A percentile compares a stretch with the other conserved stretches of the same genome.
These are phyloP conservation scores for Wickerhamomyces subpelliculosus DNA, from an alignment of 805 yeast species.

Conservation along the genomic window DNA sequence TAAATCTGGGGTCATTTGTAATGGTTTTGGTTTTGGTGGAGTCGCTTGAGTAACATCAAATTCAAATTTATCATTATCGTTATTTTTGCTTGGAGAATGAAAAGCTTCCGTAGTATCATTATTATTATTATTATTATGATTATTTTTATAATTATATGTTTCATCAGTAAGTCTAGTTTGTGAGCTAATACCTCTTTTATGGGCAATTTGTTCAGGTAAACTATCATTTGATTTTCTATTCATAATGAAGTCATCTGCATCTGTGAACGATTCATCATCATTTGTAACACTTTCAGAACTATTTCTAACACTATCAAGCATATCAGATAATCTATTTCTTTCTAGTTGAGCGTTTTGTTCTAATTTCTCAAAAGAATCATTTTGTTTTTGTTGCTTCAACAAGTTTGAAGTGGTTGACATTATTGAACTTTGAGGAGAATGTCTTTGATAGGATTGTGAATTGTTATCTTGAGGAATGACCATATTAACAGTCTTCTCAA, in stretches of 20 bases:
- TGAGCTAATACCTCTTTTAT: not conserved
- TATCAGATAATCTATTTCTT: constrained; percentile 8
- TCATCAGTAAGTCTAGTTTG: not conserved
- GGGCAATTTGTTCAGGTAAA: no score
- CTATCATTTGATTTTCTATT: constrained; percentile 3
- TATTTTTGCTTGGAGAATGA: not conserved
- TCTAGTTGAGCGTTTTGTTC: constrained; percentile 10
- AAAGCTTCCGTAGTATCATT: not conserved
- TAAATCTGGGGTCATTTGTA: not conserved
- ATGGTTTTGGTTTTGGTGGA: not conserved
- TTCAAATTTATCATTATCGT: not conserved
- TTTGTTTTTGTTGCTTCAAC: constrained; percentile 2
- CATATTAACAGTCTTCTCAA: not conserved
- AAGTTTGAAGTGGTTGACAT: constrained; percentile 10
- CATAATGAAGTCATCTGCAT: constrained; percentile 17
- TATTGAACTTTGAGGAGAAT: constrained; percentile 4
- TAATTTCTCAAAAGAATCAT: constrained; percentile 2
- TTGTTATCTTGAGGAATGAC: no score
- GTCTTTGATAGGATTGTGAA: no score
- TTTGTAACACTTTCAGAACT: not conserved
- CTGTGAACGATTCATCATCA: constrained; percentile 10
- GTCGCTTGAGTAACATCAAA: not conserved
- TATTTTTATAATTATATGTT: no score
- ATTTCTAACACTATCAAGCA: constrained; percentile 6
- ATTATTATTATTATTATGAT: not conserved